Evolutionary conservation across 768 basidiomycete genomes (phyloP), one percentile per base, ranked within the genome.

Genomic region (Termitomyces eurrhizus): DNA sequence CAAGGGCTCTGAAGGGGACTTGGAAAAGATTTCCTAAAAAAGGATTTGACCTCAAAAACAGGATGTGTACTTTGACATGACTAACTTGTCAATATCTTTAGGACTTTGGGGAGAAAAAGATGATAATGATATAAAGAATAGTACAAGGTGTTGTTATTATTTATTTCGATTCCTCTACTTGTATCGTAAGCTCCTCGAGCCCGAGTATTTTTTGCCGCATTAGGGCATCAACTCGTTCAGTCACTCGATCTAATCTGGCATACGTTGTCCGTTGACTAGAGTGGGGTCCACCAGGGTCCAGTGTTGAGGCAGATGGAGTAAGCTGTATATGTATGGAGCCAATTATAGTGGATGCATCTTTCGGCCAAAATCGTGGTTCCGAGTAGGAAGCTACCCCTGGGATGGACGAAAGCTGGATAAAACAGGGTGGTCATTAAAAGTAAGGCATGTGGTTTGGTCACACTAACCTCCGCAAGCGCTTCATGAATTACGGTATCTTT

Each of bases 251-350:
- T 33, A 87, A 69, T 65, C 83, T 83, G 26, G 83, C 76, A 72
- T 83, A 88, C 18, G 83, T 82, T 45, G 75, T 75, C 24, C 76
- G 73, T 62, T 72, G 71, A 62, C 69, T 76, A 2, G 79, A 78
- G 72, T 84, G 83, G 3, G 82, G 83, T 1, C 79, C 80, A 35
- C 76, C 73, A 0, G 86, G 83, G 64, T 90, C 85, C 65, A 79
- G 70, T 0, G 82, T 74, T 0, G 86, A 80, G 1, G 79, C 73
- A 0, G 89, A 85, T 11, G 82, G 83, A 9, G 83, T 79, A n/a
- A 99, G 81, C 65, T 93, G 92, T 52, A 99, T 85, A 70, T 92
- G 93, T 58, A 98, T 93, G 7, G 93, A 93, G 26, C 96, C 97
- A 66, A 98, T 86, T 42, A 97, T 71, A 49, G 84, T 87, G 3